These are phyloP conservation scores for Aphanoascus verrucosus DNA, from an alignment of 2,329 filamentous ascomycete species.

Conservation along the genomic window DNA sequence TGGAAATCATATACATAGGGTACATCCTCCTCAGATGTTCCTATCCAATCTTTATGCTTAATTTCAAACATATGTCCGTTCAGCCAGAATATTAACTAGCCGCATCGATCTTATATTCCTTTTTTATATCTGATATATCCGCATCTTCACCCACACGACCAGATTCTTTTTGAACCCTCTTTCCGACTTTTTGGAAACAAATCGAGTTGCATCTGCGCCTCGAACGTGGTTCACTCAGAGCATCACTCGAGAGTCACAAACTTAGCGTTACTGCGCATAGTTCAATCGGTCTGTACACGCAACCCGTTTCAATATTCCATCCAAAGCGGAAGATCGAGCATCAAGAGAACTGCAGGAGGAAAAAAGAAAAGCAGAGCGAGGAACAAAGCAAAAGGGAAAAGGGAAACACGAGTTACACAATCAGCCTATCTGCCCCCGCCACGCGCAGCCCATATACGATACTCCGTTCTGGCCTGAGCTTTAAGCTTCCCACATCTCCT, in stretches of 20 bases:
- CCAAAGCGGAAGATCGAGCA: background rate
- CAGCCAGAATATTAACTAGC: constrained; percentile 7
- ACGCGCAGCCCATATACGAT: background rate
- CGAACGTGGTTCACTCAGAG: background rate
- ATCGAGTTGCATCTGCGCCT: background rate
- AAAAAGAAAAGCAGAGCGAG: constrained; percentile 1
- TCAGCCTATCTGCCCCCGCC: background rate
- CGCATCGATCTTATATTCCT: constrained; percentile 11
- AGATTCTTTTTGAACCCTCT: background rate
- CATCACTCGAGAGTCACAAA: background rate
- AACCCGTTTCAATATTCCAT: background rate
- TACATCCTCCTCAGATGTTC: constrained; percentile 3
- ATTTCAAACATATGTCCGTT: constrained; percentile 2
- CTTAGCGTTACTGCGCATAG: background rate
- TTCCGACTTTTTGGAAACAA: background rate
- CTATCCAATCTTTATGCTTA: constrained; percentile 11
- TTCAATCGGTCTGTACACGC: background rate
- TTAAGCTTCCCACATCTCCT: constrained; percentile 2
- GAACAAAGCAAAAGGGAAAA: constrained; percentile 3
- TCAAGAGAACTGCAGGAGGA: background rate
- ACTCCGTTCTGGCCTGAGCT: background rate
- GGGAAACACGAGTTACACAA: constrained; percentile 8
- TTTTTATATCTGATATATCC: constrained; percentile 10
- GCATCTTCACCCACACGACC: background rate
- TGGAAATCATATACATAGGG: constrained; percentile 11